phyloP scores from a whole-genome alignment of 2,329 filamentous ascomycete genomes.

The Cladosporium sp. region DNA sequence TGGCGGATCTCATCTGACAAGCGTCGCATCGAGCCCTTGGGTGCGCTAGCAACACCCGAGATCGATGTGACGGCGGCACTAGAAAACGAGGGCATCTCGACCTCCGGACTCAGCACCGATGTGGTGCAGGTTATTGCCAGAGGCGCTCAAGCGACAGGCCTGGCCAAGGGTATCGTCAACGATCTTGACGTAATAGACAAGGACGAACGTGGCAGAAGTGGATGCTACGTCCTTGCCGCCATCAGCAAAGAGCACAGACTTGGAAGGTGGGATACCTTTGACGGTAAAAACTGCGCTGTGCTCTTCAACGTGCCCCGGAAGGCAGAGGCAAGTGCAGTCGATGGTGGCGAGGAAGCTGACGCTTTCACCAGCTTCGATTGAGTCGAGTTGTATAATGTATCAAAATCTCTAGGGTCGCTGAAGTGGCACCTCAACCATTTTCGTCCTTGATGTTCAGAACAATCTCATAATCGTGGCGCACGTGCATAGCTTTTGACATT shows the following conservation, averaged over 20 bases:
- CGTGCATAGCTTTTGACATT: background rate
- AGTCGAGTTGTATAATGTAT: conserved; percentile 16
- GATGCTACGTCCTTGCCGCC: conserved; percentile 81
- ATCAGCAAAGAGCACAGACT: conserved; percentile 83
- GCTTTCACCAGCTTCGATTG: conserved; percentile 23
- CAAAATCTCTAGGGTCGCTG: background rate
- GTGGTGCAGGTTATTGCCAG: conserved; percentile 24
- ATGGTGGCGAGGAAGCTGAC: conserved; percentile 6
- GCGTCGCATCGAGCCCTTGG: conserved; percentile 70
- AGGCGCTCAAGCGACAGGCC: conserved; percentile 2
- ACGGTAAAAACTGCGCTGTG: conserved; percentile 78
- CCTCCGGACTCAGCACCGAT: conserved; percentile 21
- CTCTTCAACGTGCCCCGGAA: conserved; percentile 73
- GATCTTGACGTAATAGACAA: conserved; percentile 85
- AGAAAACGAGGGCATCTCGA: conserved; percentile 23
- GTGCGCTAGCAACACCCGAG: conserved; percentile 55
- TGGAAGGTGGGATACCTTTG: conserved; percentile 68
- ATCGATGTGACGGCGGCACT: conserved; percentile 21
- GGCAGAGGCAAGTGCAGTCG: conserved; percentile 9
- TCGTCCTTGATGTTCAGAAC: background rate
- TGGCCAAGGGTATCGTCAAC: conserved; percentile 77
- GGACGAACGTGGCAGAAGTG: conserved; percentile 70
- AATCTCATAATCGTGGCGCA: background rate
- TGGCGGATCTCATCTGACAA: conserved; percentile 88
- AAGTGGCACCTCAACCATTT: background rate